These are phyloP conservation scores for Talaromyces sp. DNA, from an alignment of 2,329 filamentous ascomycete species.

Conservation along the genomic window DNA sequence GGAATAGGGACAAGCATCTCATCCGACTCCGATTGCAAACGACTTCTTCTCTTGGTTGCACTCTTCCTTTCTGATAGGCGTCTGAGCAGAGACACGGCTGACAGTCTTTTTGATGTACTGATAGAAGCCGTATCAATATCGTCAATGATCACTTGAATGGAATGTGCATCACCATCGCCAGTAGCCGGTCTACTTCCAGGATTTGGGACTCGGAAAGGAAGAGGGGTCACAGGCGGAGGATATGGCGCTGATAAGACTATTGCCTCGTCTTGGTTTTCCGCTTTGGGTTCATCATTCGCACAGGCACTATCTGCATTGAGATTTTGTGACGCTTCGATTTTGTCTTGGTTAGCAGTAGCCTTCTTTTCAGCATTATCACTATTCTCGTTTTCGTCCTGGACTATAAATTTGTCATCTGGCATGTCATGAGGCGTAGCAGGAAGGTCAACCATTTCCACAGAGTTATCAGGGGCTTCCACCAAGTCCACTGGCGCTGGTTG, in stretches of 20 bases:
- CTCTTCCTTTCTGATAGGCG: slow-evolving; percentile 23
- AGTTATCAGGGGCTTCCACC: background rate
- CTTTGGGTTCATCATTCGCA: background rate
- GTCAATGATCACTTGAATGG: slow-evolving; percentile 63
- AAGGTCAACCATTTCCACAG: slow-evolving; percentile 7
- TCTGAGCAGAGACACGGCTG: slow-evolving; percentile 28
- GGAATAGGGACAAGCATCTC: slow-evolving; percentile 34
- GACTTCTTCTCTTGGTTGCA: slow-evolving; percentile 20
- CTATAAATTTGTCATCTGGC: background rate
- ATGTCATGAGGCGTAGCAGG: background rate
- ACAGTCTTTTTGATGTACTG: slow-evolving; percentile 29
- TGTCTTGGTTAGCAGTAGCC: background rate
- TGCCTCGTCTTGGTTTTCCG: background rate
- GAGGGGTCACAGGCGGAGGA: slow-evolving; percentile 16
- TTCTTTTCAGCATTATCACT: background rate
- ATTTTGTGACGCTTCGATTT: background rate
- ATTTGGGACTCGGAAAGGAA: slow-evolving; percentile 24
- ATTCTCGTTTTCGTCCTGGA: background rate
- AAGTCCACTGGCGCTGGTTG: background rate
- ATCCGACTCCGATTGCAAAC: slow-evolving; percentile 28
- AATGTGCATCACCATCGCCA: slow-evolving; percentile 52
- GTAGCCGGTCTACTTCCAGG: slow-evolving; percentile 21
- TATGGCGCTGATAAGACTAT: background rate
- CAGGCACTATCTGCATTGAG: background rate
- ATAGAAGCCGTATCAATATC: slow-evolving; percentile 32